Evolutionary conservation across 352 stramenopile genomes (phyloP).

Genomic region (Phytophthora tubulina): DNA sequence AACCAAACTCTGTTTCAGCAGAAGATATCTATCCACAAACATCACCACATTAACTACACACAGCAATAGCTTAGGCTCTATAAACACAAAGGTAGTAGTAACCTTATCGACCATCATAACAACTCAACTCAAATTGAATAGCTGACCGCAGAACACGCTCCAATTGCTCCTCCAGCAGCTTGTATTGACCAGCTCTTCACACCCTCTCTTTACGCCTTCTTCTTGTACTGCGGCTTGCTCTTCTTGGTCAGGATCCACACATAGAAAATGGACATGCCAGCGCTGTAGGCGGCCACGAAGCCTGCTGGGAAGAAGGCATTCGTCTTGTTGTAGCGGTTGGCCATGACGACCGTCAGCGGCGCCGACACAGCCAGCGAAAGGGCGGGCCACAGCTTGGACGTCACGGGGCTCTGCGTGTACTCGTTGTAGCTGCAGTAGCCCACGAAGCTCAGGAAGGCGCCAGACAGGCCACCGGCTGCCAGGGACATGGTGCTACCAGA

Average conservation of each 20-base stretch:
- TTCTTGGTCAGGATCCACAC: conserved; percentile 72
- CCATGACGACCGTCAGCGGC: conserved; percentile 80
- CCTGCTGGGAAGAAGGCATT: conserved; percentile 78
- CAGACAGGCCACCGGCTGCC: conserved; percentile 68
- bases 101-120: not conserved
- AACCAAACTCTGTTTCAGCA: not conserved
- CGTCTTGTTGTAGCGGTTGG: conserved; percentile 79
- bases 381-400: conserved; percentile 83
- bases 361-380: conserved; percentile 75
- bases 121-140: conserved; percentile 12
- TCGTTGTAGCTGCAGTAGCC: conserved; percentile 89
- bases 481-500: conserved; percentile 75
- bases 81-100: conserved; percentile 12
- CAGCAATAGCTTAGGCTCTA: not conserved
- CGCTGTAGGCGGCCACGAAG: conserved; percentile 68
- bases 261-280: conserved; percentile 86
- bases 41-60: too few species aligned
- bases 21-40: too few species aligned
- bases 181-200: conserved; percentile 12
- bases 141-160: not conserved
- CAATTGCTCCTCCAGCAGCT: conserved; percentile 8
- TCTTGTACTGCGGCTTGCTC: conserved; percentile 86
- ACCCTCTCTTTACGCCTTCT: conserved; percentile 53
- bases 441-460: conserved; percentile 80
- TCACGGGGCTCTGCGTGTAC: conserved; percentile 81